Evolutionary conservation across 495 filamentous ascomycete species (phyloP).

Genomic region (Penicillium bialowiezense): DNA sequence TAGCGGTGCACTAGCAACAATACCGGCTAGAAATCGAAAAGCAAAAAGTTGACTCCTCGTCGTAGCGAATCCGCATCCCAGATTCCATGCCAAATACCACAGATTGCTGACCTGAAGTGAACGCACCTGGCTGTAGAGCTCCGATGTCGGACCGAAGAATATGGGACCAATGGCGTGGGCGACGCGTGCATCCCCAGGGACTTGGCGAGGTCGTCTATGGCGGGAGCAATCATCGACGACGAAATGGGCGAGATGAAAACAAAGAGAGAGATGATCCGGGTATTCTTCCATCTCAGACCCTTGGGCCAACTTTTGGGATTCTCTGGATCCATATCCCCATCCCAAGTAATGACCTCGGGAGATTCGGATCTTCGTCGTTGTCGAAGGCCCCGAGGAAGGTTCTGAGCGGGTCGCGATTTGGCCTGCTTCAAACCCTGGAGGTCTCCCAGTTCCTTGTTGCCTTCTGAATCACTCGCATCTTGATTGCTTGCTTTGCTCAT

Average conservation of each 20-base stretch:
- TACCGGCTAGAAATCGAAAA: slow-evolving; percentile 54
- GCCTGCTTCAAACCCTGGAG: background rate
- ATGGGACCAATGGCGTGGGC: slow-evolving; percentile 49
- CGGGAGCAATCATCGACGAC: slow-evolving; percentile 63
- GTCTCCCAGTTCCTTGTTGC: background rate
- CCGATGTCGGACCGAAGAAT: slow-evolving; percentile 55
- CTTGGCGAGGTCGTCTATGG: slow-evolving; percentile 40
- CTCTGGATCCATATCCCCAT: slow-evolving; percentile 40
- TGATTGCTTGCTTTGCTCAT: background rate
- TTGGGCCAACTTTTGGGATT: slow-evolving; percentile 32
- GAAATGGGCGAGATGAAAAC: slow-evolving; percentile 49
- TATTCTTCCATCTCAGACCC: slow-evolving; percentile 46
- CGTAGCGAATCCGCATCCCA: slow-evolving; percentile 51
- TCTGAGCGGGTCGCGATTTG: background rate
- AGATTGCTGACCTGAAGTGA: slow-evolving; percentile 52
- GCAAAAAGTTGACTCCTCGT: slow-evolving; percentile 46
- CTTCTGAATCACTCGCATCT: background rate
- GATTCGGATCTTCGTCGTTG: background rate
- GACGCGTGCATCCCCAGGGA: slow-evolving; percentile 55
- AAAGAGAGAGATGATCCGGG: slow-evolving; percentile 43
- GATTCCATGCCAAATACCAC: slow-evolving; percentile 57
- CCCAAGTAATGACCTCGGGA: slow-evolving; percentile 45
- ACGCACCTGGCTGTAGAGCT: slow-evolving; percentile 55
- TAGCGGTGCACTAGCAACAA: slow-evolving; percentile 47
- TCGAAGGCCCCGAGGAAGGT: background rate